Evolutionary conservation across 2,329 filamentous ascomycete species (phyloP), one percentile per base, ranked within the genome.

Genomic region (Fragosphaeria purpurea): DNA sequence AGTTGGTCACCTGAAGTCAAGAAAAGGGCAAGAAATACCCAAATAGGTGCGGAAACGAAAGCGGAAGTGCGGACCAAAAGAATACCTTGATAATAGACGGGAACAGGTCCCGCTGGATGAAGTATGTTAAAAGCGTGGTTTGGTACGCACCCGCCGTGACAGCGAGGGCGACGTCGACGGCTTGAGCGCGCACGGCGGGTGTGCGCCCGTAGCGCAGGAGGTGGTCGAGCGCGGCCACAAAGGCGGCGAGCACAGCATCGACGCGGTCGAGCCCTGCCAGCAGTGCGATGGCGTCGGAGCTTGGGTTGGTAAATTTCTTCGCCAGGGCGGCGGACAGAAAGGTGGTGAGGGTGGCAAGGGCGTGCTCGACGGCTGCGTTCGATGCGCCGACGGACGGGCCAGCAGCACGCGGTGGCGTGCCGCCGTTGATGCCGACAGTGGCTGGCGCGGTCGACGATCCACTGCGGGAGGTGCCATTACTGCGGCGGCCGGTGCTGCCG

Each of bases 131-230:
- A 30, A 98, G 75, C 45, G 88, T 93, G 4, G 93, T 97, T 67
- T 95, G 89, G 65, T 96, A 97, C 51, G 90, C 90, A n/a, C 91
- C 90, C 8, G 90, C 88, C 6, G 88, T 86, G 50, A 95, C 82
- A 11, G 89, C 85, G 52, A 96, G 76, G 7, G 90, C 82, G 42
- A 88, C 84, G 59, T 86, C 77, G 34, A 96, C 79, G 7, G 90
- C 91, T 63, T 87, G 89, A 57, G 83, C 77, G 51, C 90, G 83
- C 47, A 93, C 63, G 40, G 85, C 79, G 61, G 86, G 85, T 6
- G 41, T 47, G 58, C 78, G 75, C 22, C 88, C 86, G 63, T 80
- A 86, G 52, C 86, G 84, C 58, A 97, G 90, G 48, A 87, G 83
- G n/a, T 72, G 72, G 60, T 98, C 93, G 50, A 97, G 70, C 6